A percentile compares a stretch with the other conserved stretches of the same genome.
Conservation (phyloP, 1,284 basidiomycete genomes). For the Melampsora larici-populina region DNA sequence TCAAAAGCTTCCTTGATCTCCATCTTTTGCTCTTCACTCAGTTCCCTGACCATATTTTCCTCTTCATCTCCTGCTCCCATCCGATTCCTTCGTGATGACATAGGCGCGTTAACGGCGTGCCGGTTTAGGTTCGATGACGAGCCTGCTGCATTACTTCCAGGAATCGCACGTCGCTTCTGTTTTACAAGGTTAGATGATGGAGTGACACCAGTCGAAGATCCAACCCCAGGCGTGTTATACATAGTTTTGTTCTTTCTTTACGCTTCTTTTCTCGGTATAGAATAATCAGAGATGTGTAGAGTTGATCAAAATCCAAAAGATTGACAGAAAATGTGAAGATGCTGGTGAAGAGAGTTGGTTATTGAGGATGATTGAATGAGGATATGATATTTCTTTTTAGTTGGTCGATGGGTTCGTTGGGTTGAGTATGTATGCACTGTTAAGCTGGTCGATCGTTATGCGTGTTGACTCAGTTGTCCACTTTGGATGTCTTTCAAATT, state of each 20-base stretch:
- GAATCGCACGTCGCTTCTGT: constrained; percentile 21
- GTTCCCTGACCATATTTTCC: constrained; percentile 50
- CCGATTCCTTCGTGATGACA: constrained; percentile 4
- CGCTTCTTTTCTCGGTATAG: too few relatives aligned
- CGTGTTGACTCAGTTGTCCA: too few relatives aligned
- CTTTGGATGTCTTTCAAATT: too few relatives aligned
- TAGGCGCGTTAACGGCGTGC: constrained; percentile 7
- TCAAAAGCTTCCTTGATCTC: constrained; percentile 99
- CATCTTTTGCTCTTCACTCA: constrained; percentile 90
- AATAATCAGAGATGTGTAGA: too few relatives aligned
- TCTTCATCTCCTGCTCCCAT: constrained; percentile 27
- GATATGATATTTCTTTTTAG: too few relatives aligned
- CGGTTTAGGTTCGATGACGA: constrained; percentile 31
- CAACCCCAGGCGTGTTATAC: constrained; percentile 40
- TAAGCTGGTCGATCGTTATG: too few relatives aligned
- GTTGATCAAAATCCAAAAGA: too few relatives aligned
- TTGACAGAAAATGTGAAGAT: too few relatives aligned
- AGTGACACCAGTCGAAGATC: constrained; percentile 16
- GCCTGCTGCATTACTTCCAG: constrained; percentile 11
- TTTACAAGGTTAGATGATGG: constrained; percentile 22
- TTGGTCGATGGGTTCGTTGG: too few relatives aligned
- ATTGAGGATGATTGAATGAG: too few relatives aligned
- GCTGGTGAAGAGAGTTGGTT: too few relatives aligned
- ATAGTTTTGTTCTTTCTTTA: neutral
- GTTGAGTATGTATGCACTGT: too few relatives aligned